Evolutionary conservation across 2,329 filamentous ascomycete species (phyloP).

Genomic region (Pyrenochaeta sp.): DNA sequence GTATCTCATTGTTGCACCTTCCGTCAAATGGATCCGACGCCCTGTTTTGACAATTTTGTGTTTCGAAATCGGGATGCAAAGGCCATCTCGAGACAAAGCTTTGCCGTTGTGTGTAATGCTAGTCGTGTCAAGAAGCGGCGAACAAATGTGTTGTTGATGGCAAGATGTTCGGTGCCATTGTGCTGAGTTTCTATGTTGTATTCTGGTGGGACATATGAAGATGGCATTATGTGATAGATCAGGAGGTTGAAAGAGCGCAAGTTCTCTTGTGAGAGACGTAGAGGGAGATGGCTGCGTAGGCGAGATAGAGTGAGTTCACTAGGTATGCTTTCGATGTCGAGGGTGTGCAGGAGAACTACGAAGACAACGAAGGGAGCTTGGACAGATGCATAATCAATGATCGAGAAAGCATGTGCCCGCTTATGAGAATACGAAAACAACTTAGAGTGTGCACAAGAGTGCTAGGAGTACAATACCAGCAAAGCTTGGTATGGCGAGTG

Average conservation of each 20-base stretch:
- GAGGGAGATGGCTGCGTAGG: no score
- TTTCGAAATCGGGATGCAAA: constrained; percentile 35
- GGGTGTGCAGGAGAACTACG: no score
- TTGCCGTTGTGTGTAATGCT: constrained; percentile 36
- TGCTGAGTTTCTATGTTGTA: constrained; percentile 20
- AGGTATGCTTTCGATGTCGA: no score
- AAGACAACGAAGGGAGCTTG: no score
- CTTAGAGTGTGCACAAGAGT: no score
- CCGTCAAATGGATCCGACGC: constrained; percentile 40
- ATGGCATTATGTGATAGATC: constrained; percentile 10
- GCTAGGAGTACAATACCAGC: no score
- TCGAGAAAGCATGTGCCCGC: no score
- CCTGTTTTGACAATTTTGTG: constrained; percentile 46
- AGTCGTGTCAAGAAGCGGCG: constrained; percentile 32
- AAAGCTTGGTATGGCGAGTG: no score
- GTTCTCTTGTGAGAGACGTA: no score
- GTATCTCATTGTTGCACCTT: constrained; percentile 53
- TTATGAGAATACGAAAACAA: no score
- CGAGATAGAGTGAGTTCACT: no score
- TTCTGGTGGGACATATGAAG: constrained; percentile 13
- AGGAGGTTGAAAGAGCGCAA: background rate
- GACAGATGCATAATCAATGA: no score
- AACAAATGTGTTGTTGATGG: constrained; percentile 38
- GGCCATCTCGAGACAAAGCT: constrained; percentile 30
- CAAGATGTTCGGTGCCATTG: constrained; percentile 47